Evolutionary conservation across 768 basidiomycete genomes (phyloP).

Genomic region (Filobasidium wieringae): DNA sequence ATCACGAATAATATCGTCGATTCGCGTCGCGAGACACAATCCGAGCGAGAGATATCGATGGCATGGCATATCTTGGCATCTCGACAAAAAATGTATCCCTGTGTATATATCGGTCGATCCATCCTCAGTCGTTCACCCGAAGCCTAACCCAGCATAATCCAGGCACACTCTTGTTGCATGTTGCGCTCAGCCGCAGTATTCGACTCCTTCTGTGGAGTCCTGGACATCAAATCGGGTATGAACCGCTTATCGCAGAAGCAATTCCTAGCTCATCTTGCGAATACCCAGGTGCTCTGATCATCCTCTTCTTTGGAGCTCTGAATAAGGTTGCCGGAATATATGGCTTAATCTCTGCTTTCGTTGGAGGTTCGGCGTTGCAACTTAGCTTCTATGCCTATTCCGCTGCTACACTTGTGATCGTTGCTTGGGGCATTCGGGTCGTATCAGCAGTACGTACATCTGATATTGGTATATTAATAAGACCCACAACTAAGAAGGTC

Average conservation of each 20-base stretch:
- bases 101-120: too few relatives aligned
- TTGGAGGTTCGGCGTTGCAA: conserved; percentile 76
- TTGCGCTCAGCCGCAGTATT: too few relatives aligned
- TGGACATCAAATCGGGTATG: conserved; percentile 79
- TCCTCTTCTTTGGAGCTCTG: conserved; percentile 47
- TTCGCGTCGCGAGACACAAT: too few relatives aligned
- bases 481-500: neutral
- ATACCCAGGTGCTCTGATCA: conserved; percentile 58
- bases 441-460: conserved; percentile 54
- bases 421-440: conserved; percentile 78
- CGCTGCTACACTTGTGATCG: conserved; percentile 61
- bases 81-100: too few relatives aligned
- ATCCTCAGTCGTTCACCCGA: too few relatives aligned
- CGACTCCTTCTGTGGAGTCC: conserved; percentile 63
- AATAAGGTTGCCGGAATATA: conserved; percentile 99
- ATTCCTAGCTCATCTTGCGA: neutral
- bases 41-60: too few relatives aligned
- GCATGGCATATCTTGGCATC: too few relatives aligned
- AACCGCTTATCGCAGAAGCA: neutral
- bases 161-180: too few relatives aligned
- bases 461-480: neutral
- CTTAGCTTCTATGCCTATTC: conserved; percentile 90
- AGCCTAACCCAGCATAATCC: too few relatives aligned
- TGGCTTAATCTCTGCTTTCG: conserved; percentile 80
- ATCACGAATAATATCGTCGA: too few relatives aligned